These are phyloP conservation scores for Yamadazyma triangularis DNA, from an alignment of 1,139 yeast species.

Conservation along the genomic window DNA sequence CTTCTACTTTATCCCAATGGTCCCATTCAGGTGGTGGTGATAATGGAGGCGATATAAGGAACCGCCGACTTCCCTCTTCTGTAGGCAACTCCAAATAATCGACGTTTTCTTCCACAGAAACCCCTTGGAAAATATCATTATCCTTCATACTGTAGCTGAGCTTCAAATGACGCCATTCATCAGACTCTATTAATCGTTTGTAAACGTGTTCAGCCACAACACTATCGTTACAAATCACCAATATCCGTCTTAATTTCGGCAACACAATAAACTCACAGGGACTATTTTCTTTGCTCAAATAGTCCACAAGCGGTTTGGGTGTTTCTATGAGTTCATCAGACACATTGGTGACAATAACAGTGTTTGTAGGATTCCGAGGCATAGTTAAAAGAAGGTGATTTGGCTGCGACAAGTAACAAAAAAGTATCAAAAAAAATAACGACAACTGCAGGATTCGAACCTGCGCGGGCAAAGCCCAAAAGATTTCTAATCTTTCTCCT, in stretches of 20 bases:
- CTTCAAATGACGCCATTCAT: conserved; percentile 14
- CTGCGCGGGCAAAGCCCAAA: conserved; percentile 75
- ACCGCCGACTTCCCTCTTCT: conserved; percentile 35
- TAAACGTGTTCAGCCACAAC: conserved; percentile 19
- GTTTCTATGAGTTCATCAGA: conserved; percentile 16
- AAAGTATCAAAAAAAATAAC: conserved; percentile 39
- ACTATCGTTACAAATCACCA: conserved; percentile 28
- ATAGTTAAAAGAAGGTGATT: neutral
- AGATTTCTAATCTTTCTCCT: conserved; percentile 51
- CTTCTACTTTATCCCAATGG: conserved; percentile 41
- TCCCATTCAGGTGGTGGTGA: conserved; percentile 48
- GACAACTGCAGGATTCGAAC: conserved; percentile 90
- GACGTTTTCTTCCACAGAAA: conserved; percentile 9
- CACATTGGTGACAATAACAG: conserved; percentile 36
- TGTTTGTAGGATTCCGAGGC: conserved; percentile 29
- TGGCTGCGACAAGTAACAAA: neutral
- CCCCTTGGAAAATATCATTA: conserved; percentile 18
- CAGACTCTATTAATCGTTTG: conserved; percentile 12
- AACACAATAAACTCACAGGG: conserved; percentile 34
- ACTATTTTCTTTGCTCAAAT: conserved; percentile 20
- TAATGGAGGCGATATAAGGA: conserved; percentile 45
- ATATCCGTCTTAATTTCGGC: conserved; percentile 29
- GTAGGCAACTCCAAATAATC: conserved; percentile 41
- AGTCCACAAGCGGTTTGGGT: conserved; percentile 22
- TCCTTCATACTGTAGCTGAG: conserved; percentile 34